phyloP scores from a whole-genome alignment of 441 rosid genomes.

The Sinapis alba region DNA sequence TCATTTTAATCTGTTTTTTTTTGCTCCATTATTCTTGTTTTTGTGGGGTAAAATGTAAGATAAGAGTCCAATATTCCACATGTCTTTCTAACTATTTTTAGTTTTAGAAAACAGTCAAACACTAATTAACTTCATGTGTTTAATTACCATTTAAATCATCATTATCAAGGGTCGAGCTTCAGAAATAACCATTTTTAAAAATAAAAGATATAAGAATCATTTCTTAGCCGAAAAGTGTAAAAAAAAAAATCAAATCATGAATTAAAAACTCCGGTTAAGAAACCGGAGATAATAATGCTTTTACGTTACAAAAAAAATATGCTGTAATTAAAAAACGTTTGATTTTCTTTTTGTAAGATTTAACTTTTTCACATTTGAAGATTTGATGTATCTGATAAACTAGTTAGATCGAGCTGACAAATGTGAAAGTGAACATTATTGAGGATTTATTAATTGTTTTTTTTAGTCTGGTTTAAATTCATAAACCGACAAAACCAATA shows the following conservation, averaged over 20 bases:
- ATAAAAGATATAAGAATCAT: too few species aligned
- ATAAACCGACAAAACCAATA: not conserved
- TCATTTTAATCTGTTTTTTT: not conserved
- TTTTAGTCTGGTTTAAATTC: not conserved
- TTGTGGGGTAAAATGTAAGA: not conserved
- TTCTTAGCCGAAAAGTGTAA: too few species aligned
- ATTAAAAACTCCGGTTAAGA: too few species aligned
- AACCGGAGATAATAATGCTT: too few species aligned
- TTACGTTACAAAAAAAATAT: too few species aligned
- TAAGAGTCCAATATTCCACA: conserved; percentile 2
- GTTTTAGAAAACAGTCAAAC: conserved; percentile 17
- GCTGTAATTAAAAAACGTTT: not conserved
- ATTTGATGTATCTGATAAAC: not conserved
- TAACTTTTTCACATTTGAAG: not conserved
- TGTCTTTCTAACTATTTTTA: conserved; percentile 11
- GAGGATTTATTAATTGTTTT: not conserved
- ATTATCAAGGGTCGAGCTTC: too few species aligned
- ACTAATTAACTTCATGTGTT: not conserved
- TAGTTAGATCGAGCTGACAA: not conserved
- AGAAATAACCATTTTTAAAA: too few species aligned
- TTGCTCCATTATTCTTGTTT: not conserved
- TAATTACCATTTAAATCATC: too few species aligned
- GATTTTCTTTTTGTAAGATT: not conserved
- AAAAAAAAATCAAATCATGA: too few species aligned
- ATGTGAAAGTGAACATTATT: not conserved